Base-by-base conservation (phyloP, 2,329 filamentous ascomycete genomes). In the Microcera coccophila region DNA sequence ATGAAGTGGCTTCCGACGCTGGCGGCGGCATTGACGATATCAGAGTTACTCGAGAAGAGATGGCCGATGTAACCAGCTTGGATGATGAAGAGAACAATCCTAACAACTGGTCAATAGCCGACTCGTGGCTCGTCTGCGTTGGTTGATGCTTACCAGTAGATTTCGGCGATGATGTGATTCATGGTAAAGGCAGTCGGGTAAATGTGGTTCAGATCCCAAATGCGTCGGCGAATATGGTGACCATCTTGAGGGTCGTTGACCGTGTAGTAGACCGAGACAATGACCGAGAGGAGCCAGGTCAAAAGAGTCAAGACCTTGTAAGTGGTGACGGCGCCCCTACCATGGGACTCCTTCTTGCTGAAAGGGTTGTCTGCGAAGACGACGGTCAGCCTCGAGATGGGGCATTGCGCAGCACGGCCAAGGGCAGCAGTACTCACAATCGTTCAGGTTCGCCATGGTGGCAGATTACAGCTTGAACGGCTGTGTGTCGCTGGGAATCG, bases 1-100 rank as follows among this genome's bases (percentile, higher is more conserved):
- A 94, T 89, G 67, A 91, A 95, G 72, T 95, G 87, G 54, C 80
- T 78, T 47, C 87, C 89, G 12, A 94, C 84, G 53, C 86, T 82
- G 52, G 84, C 85, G 17, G 89, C 87, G 14, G 81, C 76, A 47
- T 79, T 78, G 50, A 88, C 78, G 40, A 78, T 73, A 20, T 78
- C 77, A 35, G 73, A 61, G 53, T 84, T 79, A 52, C 73, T 71
- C 36, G 81, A 83, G 73, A 89, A 94, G 52, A 95, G 79, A 57
- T 88, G 81, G 57, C 75, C 79, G 46, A 90, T 73, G 65, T 94
- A 95, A 54, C 78, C 81, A 40, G 84, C 69, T 63, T 95, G 90
- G 28, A 87, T 73, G 55, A 90, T 65, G 62, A 88, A 87, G 45
- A 94, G 76, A 38, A 83, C 67, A 48, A 89, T 66, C 83, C 84